phyloP scores from a whole-genome alignment of 106 monocot species.

The Apostasia shenzhenica region DNA sequence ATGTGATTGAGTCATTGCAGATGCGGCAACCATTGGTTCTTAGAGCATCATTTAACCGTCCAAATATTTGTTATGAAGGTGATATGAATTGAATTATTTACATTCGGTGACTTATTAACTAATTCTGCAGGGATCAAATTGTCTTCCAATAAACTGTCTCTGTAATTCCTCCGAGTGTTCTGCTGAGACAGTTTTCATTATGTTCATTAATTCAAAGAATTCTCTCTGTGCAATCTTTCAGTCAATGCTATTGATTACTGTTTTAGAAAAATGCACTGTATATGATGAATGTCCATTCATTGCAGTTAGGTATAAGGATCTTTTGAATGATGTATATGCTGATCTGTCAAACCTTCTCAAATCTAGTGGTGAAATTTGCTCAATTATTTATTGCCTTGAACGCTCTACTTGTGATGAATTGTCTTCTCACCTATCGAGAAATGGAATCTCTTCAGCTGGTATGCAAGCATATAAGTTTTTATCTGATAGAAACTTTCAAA shows the following conservation, averaged over 20 bases:
- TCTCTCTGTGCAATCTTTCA: too few species aligned
- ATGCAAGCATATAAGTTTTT: constrained; percentile 6
- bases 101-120: neutral
- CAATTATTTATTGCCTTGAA: constrained; percentile 93
- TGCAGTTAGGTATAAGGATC: constrained; percentile 96
- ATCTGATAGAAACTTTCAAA: neutral
- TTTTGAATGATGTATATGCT: constrained; percentile 53
- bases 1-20: constrained; percentile 74
- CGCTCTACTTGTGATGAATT: constrained; percentile 76
- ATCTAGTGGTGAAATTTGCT: constrained; percentile 53
- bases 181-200: too few species aligned
- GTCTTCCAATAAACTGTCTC: too few species aligned
- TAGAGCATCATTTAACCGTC: constrained; percentile 89
- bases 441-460: constrained; percentile 85
- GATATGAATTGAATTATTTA: constrained; percentile 5
- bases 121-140: too few species aligned
- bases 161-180: too few species aligned
- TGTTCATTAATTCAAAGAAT: too few species aligned
- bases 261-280: too few species aligned
- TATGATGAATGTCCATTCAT: constrained; percentile 1
- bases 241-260: too few species aligned
- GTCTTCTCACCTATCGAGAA: constrained; percentile 42
- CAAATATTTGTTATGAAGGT: constrained; percentile 99
- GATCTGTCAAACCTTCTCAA: constrained; percentile 71
- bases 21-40: constrained; percentile 63